Evolutionary conservation across 148 eudicot species (phyloP).

Genomic region (Diospyros kaki): DNA sequence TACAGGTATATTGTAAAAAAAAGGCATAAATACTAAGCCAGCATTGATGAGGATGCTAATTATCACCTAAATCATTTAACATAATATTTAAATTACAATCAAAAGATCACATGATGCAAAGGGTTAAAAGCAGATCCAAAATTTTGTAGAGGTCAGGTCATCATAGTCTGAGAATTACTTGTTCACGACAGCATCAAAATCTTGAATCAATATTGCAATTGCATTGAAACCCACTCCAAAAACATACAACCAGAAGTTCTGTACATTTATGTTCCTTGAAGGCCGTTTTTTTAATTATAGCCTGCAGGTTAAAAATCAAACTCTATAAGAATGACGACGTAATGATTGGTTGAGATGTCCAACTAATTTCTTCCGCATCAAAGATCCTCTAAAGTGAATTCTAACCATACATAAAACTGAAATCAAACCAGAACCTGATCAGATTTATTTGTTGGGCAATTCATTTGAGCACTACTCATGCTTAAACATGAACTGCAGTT

Average conservation of each 20-base stretch:
- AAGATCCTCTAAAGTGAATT: background rate
- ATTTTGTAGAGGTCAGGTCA: background rate
- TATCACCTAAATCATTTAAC: background rate
- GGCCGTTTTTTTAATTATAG: constrained; percentile 94
- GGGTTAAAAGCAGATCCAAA: background rate
- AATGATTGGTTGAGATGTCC: constrained; percentile 6
- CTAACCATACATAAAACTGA: background rate
- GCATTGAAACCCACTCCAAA: constrained; percentile 99
- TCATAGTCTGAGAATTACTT: constrained; percentile 41
- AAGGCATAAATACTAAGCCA: background rate
- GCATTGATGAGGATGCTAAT: background rate
- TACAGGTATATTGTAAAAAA: background rate
- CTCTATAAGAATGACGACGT: background rate
- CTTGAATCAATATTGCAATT: constrained; percentile 76
- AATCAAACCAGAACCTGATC: constrained; percentile 6
- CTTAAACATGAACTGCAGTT: constrained; percentile 7
- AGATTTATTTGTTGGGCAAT: background rate
- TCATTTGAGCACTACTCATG: background rate
- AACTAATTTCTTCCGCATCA: background rate
- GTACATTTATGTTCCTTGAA: constrained; percentile 94
- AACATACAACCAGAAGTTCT: constrained; percentile 94
- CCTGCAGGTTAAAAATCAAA: constrained; percentile 44
- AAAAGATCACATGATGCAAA: constrained; percentile 2
- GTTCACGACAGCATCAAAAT: constrained; percentile 84
- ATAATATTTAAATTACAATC: background rate